These are phyloP conservation scores for Phenoliferia sp. DNA, from an alignment of 1,284 basidiomycete genomes.

Conservation along the genomic window DNA sequence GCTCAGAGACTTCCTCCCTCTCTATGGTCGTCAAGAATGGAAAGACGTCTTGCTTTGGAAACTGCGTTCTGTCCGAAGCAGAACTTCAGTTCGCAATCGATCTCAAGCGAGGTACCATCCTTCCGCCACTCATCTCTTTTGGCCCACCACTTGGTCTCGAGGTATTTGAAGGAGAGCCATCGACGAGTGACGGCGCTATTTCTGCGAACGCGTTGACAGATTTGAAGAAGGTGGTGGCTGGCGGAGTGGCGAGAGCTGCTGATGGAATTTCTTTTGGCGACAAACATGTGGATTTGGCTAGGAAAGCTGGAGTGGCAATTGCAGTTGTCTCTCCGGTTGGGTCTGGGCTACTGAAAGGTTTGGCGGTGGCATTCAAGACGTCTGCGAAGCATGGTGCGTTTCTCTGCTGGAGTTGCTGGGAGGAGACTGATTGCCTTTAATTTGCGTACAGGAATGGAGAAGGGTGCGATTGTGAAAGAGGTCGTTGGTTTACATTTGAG, in stretches of 20 bases:
- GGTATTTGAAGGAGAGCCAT: conserved; percentile 40
- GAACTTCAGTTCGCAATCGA: conserved; percentile 35
- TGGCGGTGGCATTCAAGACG: conserved; percentile 62
- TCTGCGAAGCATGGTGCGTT: conserved; percentile 54
- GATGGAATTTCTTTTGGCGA: conserved; percentile 69
- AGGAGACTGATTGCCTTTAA: neutral
- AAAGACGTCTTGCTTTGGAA: conserved; percentile 37
- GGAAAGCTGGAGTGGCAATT: conserved; percentile 56
- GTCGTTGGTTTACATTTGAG: conserved; percentile 66
- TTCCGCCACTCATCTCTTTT: conserved; percentile 44
- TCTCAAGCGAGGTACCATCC: conserved; percentile 46
- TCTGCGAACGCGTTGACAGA: neutral
- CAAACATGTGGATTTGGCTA: conserved; percentile 53
- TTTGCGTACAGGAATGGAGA: conserved; percentile 49
- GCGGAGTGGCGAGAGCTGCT: conserved; percentile 47
- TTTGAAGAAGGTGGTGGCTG: conserved; percentile 1
- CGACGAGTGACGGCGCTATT: conserved; percentile 6
- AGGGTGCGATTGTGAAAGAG: conserved; percentile 62
- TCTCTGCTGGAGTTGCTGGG: neutral
- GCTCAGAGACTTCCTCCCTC: conserved; percentile 9
- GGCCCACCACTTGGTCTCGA: conserved; percentile 46
- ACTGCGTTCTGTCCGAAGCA: neutral
- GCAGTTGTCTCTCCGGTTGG: conserved; percentile 49
- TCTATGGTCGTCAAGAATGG: neutral
- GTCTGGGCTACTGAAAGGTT: conserved; percentile 45